Evolutionary conservation across 306 rosid genomes (phyloP).

Genomic region (Cicer bijugum): DNA sequence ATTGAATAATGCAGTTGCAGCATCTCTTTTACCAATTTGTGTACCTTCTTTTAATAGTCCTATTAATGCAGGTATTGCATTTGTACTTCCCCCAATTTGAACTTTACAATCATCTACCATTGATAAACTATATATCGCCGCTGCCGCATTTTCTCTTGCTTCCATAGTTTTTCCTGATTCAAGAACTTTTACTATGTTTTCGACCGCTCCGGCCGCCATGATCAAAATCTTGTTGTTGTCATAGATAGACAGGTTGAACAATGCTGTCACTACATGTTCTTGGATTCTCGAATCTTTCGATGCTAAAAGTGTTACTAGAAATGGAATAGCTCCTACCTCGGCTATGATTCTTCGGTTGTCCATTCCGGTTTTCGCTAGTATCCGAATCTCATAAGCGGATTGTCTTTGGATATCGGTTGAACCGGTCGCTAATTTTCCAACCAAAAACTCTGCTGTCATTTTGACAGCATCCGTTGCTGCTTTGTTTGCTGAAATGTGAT

Average conservation of each 20-base stretch:
- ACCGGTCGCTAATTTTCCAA: conserved; percentile 94
- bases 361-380: conserved; percentile 86
- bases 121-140: conserved; percentile 74
- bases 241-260: conserved; percentile 83
- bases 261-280: conserved; percentile 82
- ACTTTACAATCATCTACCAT: conserved; percentile 80
- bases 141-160: conserved; percentile 93
- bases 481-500: conserved; percentile 73
- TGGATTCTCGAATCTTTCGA: conserved; percentile 84
- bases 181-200: conserved; percentile 67
- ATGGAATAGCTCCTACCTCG: conserved; percentile 94
- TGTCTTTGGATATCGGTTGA: conserved; percentile 81
- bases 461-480: conserved; percentile 79
- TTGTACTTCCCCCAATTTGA: conserved; percentile 64
- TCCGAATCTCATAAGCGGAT: conserved; percentile 86
- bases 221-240: conserved; percentile 84
- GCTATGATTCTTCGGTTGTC: conserved; percentile 75
- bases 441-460: conserved; percentile 91
- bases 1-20: conserved; percentile 75
- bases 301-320: conserved; percentile 67
- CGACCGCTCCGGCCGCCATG: conserved; percentile 86
- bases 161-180: conserved; percentile 83
- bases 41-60: conserved; percentile 80
- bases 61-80: conserved; percentile 76
- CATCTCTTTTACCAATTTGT: conserved; percentile 79